Evolutionary conservation across 2,329 filamentous ascomycete species (phyloP).

Genomic region (Diaporthe sp.): DNA sequence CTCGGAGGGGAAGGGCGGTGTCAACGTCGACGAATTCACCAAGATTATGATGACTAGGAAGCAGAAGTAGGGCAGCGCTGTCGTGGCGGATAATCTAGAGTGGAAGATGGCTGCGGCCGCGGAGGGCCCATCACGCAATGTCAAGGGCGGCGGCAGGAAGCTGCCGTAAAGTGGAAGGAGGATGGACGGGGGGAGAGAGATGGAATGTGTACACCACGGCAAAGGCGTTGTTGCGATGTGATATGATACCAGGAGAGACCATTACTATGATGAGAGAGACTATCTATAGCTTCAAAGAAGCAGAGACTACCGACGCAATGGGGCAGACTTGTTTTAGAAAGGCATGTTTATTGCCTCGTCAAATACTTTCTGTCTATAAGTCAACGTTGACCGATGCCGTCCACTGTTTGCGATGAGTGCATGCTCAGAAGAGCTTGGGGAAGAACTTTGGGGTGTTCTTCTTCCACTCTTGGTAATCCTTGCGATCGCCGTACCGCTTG

Average conservation of each 20-base stretch:
- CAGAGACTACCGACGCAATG: not conserved
- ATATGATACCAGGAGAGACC: slow-evolving; percentile 34
- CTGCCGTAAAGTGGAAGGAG: not conserved
- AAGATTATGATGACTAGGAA: slow-evolving; percentile 68
- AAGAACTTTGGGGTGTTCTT: slow-evolving; percentile 75
- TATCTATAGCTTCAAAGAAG: slow-evolving; percentile 29
- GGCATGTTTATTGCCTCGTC: slow-evolving; percentile 4
- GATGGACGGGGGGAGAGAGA: too few species aligned
- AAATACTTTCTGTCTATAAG: slow-evolving; percentile 19
- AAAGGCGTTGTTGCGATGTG: slow-evolving; percentile 14
- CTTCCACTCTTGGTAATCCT: slow-evolving; percentile 79
- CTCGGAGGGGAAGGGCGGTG: slow-evolving; percentile 89
- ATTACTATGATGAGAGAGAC: slow-evolving; percentile 13
- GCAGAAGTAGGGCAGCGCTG: slow-evolving; percentile 42
- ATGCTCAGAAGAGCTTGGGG: slow-evolving; percentile 65
- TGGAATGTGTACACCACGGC: not conserved
- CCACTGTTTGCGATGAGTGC: not conserved
- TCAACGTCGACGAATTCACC: slow-evolving; percentile 78
- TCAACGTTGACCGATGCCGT: not conserved
- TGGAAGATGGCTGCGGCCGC: slow-evolving; percentile 17
- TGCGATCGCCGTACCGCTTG: slow-evolving; percentile 71
- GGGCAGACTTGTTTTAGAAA: not conserved
- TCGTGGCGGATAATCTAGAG: slow-evolving; percentile 23
- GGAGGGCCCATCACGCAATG: not conserved
- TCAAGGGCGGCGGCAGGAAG: slow-evolving; percentile 13